Conservation (phyloP, 495 filamentous ascomycete genomes). For the Penicillium pulvis region DNA sequence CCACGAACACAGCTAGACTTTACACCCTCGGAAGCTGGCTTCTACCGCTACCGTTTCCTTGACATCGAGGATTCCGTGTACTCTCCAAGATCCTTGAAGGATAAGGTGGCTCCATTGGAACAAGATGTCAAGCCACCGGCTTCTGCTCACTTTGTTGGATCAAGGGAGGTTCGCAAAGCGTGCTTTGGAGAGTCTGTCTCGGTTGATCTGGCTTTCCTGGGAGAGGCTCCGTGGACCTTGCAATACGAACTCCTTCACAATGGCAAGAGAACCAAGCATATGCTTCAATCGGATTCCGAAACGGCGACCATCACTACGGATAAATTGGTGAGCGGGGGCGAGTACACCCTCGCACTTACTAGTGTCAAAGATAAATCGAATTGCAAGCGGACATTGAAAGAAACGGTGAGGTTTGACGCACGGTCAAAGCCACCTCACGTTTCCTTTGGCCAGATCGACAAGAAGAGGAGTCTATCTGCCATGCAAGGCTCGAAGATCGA, state of each 20-base stretch:
- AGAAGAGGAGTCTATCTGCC: conserved; percentile 67
- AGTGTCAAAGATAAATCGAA: conserved; percentile 82
- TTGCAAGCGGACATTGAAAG: conserved; percentile 81
- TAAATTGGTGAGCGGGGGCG: conserved; percentile 73
- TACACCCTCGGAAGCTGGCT: conserved; percentile 77
- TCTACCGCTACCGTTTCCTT: conserved; percentile 83
- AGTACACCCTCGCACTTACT: conserved; percentile 80
- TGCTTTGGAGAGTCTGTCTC: conserved; percentile 82
- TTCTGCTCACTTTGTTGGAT: conserved; percentile 68
- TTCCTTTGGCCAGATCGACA: conserved; percentile 79
- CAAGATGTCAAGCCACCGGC: conserved; percentile 93
- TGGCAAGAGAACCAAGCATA: conserved; percentile 73
- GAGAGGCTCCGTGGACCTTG: conserved; percentile 82
- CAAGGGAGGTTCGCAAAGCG: conserved; percentile 54
- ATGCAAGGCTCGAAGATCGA: conserved; percentile 73
- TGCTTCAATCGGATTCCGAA: conserved; percentile 59
- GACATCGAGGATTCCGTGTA: conserved; percentile 82
- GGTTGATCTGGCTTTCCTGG: conserved; percentile 71
- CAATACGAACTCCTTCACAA: conserved; percentile 94
- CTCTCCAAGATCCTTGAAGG: conserved; percentile 48
- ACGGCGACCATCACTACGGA: conserved; percentile 72
- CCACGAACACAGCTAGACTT: conserved; percentile 80
- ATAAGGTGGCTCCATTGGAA: conserved; percentile 63
- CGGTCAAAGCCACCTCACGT: conserved; percentile 83
- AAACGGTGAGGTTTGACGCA: conserved; percentile 79